A percentile compares a stretch with the other conserved stretches of the same genome.
Conservation (phyloP, 768 basidiomycete species). For the Psilocybe subaeruginosa region DNA sequence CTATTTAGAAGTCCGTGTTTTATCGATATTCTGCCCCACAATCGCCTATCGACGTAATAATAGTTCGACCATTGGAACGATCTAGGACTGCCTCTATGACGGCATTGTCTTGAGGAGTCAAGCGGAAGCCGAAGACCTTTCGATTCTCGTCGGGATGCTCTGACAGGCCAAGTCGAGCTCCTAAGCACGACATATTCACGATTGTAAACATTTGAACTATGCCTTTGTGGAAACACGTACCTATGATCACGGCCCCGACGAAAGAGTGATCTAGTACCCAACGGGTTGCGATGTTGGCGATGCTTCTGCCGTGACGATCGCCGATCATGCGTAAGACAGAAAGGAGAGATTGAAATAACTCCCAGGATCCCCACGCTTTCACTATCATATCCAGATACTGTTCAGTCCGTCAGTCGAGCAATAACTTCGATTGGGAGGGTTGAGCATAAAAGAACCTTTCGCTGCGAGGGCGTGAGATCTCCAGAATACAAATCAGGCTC, state of each 20-base stretch:
- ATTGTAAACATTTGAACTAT: not conserved
- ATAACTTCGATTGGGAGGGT: not conserved
- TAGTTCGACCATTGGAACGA: slow-evolving; percentile 59
- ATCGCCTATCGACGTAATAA: slow-evolving; percentile 76
- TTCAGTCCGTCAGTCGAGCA: not conserved
- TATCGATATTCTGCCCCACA: slow-evolving; percentile 85
- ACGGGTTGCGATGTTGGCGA: slow-evolving; percentile 79
- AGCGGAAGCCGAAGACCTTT: slow-evolving; percentile 58
- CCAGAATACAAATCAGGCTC: slow-evolving; percentile 76
- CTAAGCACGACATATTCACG: slow-evolving; percentile 33
- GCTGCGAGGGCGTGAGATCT: slow-evolving; percentile 76
- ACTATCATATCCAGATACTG: slow-evolving; percentile 87
- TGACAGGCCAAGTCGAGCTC: slow-evolving; percentile 73
- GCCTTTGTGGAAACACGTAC: slow-evolving; percentile 34
- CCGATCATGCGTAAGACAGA: slow-evolving; percentile 62
- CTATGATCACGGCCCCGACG: slow-evolving; percentile 82
- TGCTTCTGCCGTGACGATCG: slow-evolving; percentile 66
- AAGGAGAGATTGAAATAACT: slow-evolving; percentile 72
- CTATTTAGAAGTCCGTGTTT: slow-evolving; percentile 1
- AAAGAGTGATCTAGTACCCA: slow-evolving; percentile 82
- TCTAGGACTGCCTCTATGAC: slow-evolving; percentile 67
- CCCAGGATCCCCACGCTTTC: slow-evolving; percentile 79
- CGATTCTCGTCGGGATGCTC: slow-evolving; percentile 75
- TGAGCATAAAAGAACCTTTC: slow-evolving; percentile 55
- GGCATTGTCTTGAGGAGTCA: slow-evolving; percentile 58